Evolutionary conservation across 176 grass and related monocot genomes (phyloP).

Genomic region (Urochloa ruziziensis): DNA sequence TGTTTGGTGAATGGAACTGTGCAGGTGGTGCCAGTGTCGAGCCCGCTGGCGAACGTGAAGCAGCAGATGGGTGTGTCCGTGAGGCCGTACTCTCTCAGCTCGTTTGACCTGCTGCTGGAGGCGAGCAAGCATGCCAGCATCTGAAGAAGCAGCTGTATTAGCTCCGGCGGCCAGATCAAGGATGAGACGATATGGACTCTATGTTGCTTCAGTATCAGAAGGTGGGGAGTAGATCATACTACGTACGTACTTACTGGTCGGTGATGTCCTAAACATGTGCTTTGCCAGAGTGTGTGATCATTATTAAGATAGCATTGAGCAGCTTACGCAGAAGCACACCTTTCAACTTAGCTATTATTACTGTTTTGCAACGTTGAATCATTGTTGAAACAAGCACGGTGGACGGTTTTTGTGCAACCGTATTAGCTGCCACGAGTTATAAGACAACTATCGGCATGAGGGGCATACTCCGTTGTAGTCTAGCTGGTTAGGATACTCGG

Average conservation of each 20-base stretch:
- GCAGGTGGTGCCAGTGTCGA: constrained; percentile 55
- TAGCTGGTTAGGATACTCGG: constrained; percentile 94
- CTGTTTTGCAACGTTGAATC: too few relatives aligned
- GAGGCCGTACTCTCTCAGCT: constrained; percentile 54
- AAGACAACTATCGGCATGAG: too few relatives aligned
- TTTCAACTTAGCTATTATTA: too few relatives aligned
- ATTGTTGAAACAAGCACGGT: too few relatives aligned
- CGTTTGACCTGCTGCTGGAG: constrained; percentile 61
- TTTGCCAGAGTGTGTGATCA: too few relatives aligned
- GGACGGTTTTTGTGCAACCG: too few relatives aligned
- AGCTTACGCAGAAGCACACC: too few relatives aligned
- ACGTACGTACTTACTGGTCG: too few relatives aligned
- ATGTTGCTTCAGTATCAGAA: background rate
- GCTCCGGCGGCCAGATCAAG: background rate
- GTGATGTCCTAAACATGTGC: too few relatives aligned
- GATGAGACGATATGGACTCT: background rate
- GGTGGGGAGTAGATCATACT: too few relatives aligned
- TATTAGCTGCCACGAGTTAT: too few relatives aligned
- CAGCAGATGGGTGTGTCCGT: constrained; percentile 51
- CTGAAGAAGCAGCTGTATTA: background rate
- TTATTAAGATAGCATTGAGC: too few relatives aligned
- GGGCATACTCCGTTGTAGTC: constrained; percentile 62
- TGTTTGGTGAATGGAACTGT: background rate
- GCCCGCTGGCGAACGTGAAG: constrained; percentile 25
- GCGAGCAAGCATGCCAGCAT: constrained; percentile 40